These are phyloP conservation scores for Trichodelitschia bisporula DNA, from an alignment of 495 filamentous ascomycete species.

Conservation along the genomic window DNA sequence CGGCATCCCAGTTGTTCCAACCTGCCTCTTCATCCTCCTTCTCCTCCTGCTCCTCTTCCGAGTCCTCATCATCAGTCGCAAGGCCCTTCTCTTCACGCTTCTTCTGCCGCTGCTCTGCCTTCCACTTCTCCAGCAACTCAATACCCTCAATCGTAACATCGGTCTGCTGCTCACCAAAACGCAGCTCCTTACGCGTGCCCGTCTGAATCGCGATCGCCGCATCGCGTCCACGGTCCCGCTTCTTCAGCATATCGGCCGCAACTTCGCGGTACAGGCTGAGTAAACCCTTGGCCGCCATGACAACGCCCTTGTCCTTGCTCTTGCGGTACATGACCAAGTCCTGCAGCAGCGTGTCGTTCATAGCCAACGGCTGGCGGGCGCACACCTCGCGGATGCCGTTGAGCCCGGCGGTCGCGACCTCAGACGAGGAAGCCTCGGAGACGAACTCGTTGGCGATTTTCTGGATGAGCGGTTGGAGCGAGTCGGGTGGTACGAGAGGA, in stretches of 20 bases:
- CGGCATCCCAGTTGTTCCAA: slow-evolving; percentile 68
- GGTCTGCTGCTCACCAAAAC: slow-evolving; percentile 45
- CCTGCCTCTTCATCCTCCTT: slow-evolving; percentile 32
- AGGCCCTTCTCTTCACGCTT: slow-evolving; percentile 41
- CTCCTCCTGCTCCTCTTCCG: slow-evolving; percentile 29
- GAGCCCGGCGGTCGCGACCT: slow-evolving; percentile 79
- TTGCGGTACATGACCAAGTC: slow-evolving; percentile 90
- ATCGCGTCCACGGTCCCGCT: slow-evolving; percentile 75
- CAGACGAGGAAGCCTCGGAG: slow-evolving; percentile 71
- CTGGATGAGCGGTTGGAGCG: slow-evolving; percentile 68
- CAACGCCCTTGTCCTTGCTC: slow-evolving; percentile 90
- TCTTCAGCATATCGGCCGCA: slow-evolving; percentile 68
- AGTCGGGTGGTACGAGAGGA: slow-evolving; percentile 77
- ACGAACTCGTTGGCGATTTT: slow-evolving; percentile 99
- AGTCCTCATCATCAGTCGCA: slow-evolving; percentile 26
- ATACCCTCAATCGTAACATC: slow-evolving; percentile 72
- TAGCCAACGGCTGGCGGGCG: slow-evolving; percentile 72
- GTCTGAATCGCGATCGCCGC: slow-evolving; percentile 60
- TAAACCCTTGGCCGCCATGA: slow-evolving; percentile 88
- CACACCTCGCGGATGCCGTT: slow-evolving; percentile 93
- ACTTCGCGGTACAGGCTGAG: slow-evolving; percentile 78
- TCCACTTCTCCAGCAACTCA: slow-evolving; percentile 79
- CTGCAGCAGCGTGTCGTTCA: slow-evolving; percentile 87
- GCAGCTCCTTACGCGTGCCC: slow-evolving; percentile 40
- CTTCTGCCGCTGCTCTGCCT: slow-evolving; percentile 60